Percentiles rank a stretch among this genome's conserved stretches.
Conservation (phyloP, 371 early-diverging fungal genomes). For the Mucor piriformis region DNA sequence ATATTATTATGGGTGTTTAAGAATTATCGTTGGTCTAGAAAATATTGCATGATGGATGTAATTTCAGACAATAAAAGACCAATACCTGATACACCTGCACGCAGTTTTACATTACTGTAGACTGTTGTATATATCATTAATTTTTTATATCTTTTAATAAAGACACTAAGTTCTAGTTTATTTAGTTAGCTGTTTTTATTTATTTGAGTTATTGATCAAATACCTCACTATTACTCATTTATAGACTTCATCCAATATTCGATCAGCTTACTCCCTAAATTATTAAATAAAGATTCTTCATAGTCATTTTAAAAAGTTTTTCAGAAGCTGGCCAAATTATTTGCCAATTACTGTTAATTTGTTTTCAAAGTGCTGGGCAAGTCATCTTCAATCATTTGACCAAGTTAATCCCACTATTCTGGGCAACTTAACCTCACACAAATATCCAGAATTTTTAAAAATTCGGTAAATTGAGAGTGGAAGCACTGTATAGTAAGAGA, state of each 20-base stretch:
- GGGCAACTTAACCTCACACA: too few species aligned
- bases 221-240: too few species aligned
- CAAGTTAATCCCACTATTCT: background rate
- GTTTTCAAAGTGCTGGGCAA: background rate
- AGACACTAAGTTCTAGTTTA: background rate
- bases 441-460: too few species aligned
- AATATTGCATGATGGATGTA: constrained; percentile 8
- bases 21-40: constrained; percentile 7
- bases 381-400: background rate
- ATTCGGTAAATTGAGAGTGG: constrained; percentile 9
- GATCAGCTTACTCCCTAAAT: too few species aligned
- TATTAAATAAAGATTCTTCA: too few species aligned
- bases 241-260: background rate
- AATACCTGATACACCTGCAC: constrained; percentile 11
- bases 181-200: background rate
- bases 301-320: too few species aligned
- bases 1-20: constrained; percentile 12
- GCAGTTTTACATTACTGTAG: constrained; percentile 5
- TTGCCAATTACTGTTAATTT: too few species aligned
- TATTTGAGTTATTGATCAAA: too few species aligned
- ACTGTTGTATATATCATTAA: background rate
- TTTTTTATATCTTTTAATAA: constrained; percentile 1
- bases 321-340: background rate
- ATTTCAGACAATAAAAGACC: constrained; percentile 14
- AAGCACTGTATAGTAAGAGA: constrained; percentile 3